Base-by-base conservation (phyloP, 2,329 filamentous ascomycete species). In the Fusarium azukiicola region DNA sequence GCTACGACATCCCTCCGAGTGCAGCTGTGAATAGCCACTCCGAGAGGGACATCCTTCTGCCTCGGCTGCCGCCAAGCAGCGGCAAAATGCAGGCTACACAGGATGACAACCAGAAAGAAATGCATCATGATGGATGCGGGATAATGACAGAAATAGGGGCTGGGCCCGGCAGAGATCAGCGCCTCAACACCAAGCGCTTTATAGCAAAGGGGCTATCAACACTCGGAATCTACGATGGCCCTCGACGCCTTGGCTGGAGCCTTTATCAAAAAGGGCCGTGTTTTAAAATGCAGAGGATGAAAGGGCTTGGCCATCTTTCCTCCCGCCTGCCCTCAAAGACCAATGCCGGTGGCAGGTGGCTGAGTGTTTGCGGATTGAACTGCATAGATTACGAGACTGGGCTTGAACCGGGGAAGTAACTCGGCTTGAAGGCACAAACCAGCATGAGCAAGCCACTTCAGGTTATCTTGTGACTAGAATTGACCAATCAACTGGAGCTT, bases 1-100 rank as follows among this genome's bases (percentile, higher is more conserved):
- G 87, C 87, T 42, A 86, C 78, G 8, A 80, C 81, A 38, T 76
- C 77, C 3, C 81, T 77, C 17, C 72, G 71, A 12, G 81, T 84
- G 73, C 84, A 85, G 19, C 67, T 79, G 10, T 64, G 72, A 44
- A 83, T 83, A 32, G 74, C 44, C 23, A 54, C 69, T n/a, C 79
- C 81, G n/a, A 74, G 52, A 5, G 73, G 75, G 27, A 79, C 42
- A 40, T 54, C 68, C 21, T 32, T 50, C 6, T n/a, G 38, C 6
- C 9, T 17, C 36, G 21, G 38, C 10, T 19, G 5, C n/a, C 13
- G 9, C 40, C 47, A 46, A 56, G 47, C 42, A 52, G 42, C 61
- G 23, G 67, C 64, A 6, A 54, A 54, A 21, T 77, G 76, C 17
- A 32, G 64, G 21, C 32, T n/a, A 40, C 12, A 67, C 13, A 67